Evolutionary conservation across 2,329 filamentous ascomycete species (phyloP).

Genomic region (Neonectria coccinea): DNA sequence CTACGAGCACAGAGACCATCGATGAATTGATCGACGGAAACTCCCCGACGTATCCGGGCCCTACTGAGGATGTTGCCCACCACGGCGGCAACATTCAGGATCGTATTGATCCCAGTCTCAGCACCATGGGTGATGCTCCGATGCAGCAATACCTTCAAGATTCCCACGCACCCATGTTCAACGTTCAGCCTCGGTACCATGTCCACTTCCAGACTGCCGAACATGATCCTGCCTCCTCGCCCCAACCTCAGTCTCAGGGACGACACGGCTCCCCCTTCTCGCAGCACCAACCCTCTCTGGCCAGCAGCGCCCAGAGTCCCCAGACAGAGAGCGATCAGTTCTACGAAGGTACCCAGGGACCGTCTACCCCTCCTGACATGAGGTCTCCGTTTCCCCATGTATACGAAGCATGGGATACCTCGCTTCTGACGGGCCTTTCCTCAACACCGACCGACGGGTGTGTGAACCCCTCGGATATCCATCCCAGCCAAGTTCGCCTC

Average conservation of each 20-base stretch:
- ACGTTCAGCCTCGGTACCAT: neutral
- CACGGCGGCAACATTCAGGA: neutral
- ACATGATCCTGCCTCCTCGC: conserved; percentile 14
- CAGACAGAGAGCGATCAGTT: conserved; percentile 33
- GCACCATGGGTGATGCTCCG: neutral
- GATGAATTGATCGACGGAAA: neutral
- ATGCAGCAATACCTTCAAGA: conserved; percentile 37
- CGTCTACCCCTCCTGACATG: conserved; percentile 36
- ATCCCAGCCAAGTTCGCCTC: conserved; percentile 19
- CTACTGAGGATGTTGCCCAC: neutral
- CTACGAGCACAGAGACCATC: neutral
- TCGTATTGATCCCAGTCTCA: conserved; percentile 24
- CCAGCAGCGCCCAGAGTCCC: conserved; percentile 37
- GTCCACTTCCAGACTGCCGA: conserved; percentile 12
- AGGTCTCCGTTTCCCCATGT: conserved; percentile 28
- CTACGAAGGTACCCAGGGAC: conserved; percentile 31
- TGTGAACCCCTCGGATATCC: conserved; percentile 36
- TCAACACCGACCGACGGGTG: conserved; percentile 20
- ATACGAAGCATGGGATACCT: conserved; percentile 17
- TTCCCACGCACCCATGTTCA: conserved; percentile 18
- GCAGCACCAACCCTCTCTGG: conserved; percentile 32
- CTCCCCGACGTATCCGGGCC: neutral
- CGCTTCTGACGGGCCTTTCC: conserved; percentile 28
- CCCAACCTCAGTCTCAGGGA: conserved; percentile 13
- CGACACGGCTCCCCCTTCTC: conserved; percentile 36